Base-by-base conservation (phyloP, 257 asterid genomes). In the Solanum corneliomulleri region DNA sequence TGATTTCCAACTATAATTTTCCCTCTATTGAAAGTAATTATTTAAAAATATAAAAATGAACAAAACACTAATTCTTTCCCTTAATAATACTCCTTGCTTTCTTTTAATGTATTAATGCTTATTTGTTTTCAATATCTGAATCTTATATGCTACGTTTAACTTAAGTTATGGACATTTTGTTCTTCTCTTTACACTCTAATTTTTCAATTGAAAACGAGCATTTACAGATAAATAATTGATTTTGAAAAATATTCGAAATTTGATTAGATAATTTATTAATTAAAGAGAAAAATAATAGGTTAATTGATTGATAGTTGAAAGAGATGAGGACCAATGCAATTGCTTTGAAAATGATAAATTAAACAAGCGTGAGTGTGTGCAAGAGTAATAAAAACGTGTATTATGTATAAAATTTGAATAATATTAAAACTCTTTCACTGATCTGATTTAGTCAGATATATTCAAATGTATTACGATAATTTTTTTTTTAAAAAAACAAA, bases 1-100 rank as follows among this genome's bases (percentile, higher is more conserved):
- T 4, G 94, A 91, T 14, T 91, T 92, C 52, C 88, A 81, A 69
- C 35, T 93, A 9, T 95, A 76, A 77, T 64, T 41, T 6, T 15
- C 27, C 45, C 25, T 71, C 15, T 71, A 33, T 16, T 74, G 20
- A 23, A 39, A 39, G 21, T 25, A 39, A 37, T 20, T 20, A 21
- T 3, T 31, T 31, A 31, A 39, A 23, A 62, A 56, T 21, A 42
- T n/a, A 75, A 75, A 39, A 75, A 39, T 11, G 11, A 62, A 62
- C 31, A 10, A 62, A 23, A n/a, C 14, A 62, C 13, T 15, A 62
- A 62, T 62, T n/a, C 15, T 23, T 62, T 23, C 2, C 31, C 31
- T 52, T 62, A 62, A 23, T n/a, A 62, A 23, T 23, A 23, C 14
- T 23, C 70, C 3, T 62, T 62, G 8, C 6, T n/a, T 62, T n/a